These are phyloP conservation scores for Tricholomella constricta DNA, from an alignment of 768 basidiomycete genomes.

Conservation along the genomic window DNA sequence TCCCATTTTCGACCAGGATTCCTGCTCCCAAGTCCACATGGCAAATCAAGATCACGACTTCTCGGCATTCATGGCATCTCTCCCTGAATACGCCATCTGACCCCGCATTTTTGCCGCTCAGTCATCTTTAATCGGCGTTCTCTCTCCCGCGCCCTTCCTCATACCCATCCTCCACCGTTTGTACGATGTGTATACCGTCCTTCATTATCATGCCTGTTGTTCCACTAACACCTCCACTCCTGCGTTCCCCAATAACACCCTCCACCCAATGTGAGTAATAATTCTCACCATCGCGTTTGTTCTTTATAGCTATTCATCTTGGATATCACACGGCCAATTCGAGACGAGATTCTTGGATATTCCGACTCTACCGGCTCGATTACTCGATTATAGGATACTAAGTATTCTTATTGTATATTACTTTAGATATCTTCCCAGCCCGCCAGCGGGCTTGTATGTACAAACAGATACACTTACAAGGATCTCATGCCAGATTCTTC, in stretches of 20 bases:
- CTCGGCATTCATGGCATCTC: slow-evolving; percentile 38
- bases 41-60: slow-evolving; percentile 31
- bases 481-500: slow-evolving; percentile 7
- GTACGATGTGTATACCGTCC: slow-evolving; percentile 7
- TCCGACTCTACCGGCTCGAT: slow-evolving; percentile 5
- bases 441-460: slow-evolving; percentile 16
- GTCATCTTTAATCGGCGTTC: background rate
- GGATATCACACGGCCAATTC: slow-evolving; percentile 7
- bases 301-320: slow-evolving; percentile 9
- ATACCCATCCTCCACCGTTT: slow-evolving; percentile 2
- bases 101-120: slow-evolving; percentile 10
- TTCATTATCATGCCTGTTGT: background rate
- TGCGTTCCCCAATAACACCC: slow-evolving; percentile 1
- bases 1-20: slow-evolving; percentile 21
- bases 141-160: background rate
- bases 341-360: slow-evolving; percentile 14
- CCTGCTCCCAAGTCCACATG: slow-evolving; percentile 25
- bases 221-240: background rate
- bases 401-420: slow-evolving; percentile 26
- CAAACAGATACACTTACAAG: slow-evolving; percentile 14
- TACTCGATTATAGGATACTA: slow-evolving; percentile 15
- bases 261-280: slow-evolving; percentile 8
- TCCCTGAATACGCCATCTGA: slow-evolving; percentile 34
- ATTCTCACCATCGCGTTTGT: slow-evolving; percentile 14
- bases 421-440: slow-evolving; percentile 9